Evolutionary conservation across 2,329 filamentous ascomycete genomes (phyloP).

Genomic region (Colletotrichum truncatum): DNA sequence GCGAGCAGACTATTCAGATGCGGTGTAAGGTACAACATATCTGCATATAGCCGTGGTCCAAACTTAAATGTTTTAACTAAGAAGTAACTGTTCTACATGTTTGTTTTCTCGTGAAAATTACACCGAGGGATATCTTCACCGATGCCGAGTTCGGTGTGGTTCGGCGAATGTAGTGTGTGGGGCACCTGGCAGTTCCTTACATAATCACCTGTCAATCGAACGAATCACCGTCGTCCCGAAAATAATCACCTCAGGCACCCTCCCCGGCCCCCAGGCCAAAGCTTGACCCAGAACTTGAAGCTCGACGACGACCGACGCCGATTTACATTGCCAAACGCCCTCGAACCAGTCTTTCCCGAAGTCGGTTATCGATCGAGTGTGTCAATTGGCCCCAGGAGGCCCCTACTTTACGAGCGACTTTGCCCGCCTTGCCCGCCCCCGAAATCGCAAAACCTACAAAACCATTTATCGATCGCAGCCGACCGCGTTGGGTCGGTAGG

Average conservation of each 20-base stretch:
- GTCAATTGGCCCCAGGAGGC: neutral
- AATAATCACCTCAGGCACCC: constrained; percentile 22
- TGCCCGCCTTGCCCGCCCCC: neutral
- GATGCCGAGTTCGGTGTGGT: neutral
- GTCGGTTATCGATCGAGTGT: neutral
- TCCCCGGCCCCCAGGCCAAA: constrained; percentile 7
- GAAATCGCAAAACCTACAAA: neutral
- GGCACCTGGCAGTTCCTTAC: neutral
- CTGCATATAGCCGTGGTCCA: too few species aligned
- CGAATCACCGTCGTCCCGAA: constrained; percentile 25
- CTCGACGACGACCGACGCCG: constrained; percentile 17
- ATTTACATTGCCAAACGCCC: neutral
- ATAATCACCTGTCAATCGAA: constrained; percentile 22
- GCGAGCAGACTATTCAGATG: neutral
- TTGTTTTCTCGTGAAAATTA: too few species aligned
- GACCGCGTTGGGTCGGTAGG: constrained; percentile 25
- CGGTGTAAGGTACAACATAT: too few species aligned
- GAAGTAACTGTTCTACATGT: too few species aligned
- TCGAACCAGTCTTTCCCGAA: neutral
- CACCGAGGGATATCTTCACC: too few species aligned
- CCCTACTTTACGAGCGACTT: neutral
- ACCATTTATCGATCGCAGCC: constrained; percentile 18
- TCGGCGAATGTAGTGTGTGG: neutral
- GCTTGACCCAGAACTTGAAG: constrained; percentile 20
- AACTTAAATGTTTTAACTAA: too few species aligned